A percentile compares a stretch with the other conserved stretches of the same genome.
Evolutionary conservation across 257 asterid species (phyloP).

Genomic region (Capsicum rhomboideum): DNA sequence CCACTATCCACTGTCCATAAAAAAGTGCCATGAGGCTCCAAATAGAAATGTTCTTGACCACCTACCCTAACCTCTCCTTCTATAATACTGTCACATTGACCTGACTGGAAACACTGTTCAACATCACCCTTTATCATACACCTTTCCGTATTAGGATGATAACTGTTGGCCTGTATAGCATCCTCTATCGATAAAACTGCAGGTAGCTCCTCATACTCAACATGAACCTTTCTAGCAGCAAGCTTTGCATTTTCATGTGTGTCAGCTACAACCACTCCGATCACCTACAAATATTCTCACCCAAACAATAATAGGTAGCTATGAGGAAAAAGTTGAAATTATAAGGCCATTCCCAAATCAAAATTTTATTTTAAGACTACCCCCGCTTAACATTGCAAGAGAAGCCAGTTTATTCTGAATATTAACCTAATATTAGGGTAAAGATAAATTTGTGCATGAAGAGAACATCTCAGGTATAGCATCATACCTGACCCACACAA

Average conservation of each 20-base stretch:
- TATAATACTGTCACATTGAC: slow-evolving; percentile 71
- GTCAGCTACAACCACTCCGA: slow-evolving; percentile 94
- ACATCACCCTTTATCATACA: slow-evolving; percentile 59
- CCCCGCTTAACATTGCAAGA: slow-evolving; percentile 7
- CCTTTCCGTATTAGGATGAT: slow-evolving; percentile 71
- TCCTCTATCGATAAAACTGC: slow-evolving; percentile 82
- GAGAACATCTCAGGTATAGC: not conserved
- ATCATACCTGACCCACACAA: slow-evolving; percentile 87
- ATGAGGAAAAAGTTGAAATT: not conserved
- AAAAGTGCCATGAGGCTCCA: slow-evolving; percentile 86
- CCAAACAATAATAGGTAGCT: not conserved
- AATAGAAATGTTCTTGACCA: slow-evolving; percentile 97
- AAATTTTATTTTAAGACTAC: not conserved
- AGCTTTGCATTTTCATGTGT: slow-evolving; percentile 90
- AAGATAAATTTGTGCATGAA: not conserved
- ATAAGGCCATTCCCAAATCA: not conserved
- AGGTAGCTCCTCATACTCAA: slow-evolving; percentile 78
- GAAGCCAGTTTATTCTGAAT: not conserved
- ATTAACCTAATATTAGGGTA: not conserved
- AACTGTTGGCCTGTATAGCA: slow-evolving; percentile 60
- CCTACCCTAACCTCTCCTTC: slow-evolving; percentile 87
- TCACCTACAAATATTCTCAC: slow-evolving; percentile 41
- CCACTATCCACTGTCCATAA: slow-evolving; percentile 89
- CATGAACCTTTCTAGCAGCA: slow-evolving; percentile 75
- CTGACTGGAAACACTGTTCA: slow-evolving; percentile 55